Evolutionary conservation across 139 green algal genomes (phyloP), one percentile per base, ranked within the genome.

Genomic region (Tetratostichococcus sp.): DNA sequence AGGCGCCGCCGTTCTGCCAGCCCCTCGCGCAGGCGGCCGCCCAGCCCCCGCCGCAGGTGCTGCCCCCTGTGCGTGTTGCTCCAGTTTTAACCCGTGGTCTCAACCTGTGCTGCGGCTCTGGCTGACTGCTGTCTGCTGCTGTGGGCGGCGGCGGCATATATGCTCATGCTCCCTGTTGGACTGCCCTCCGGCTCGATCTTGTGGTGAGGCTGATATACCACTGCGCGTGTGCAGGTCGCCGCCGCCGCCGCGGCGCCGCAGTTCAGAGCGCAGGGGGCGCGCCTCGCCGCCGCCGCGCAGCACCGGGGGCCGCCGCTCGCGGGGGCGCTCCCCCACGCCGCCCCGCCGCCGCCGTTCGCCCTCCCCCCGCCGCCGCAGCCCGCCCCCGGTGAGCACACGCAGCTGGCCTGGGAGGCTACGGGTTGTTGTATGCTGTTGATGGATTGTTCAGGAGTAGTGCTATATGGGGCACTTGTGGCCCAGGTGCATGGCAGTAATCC

Each of bases 341-440:
- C 70, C 28, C 21, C 70, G 70, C 42, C 39, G 70, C 22, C 42
- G 70, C 28, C 43, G 43, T 17, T 75, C 70, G 28, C 70, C 70
- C 3, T 21, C 28, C 4, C 70, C 70, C 1, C 30, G 14, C 22
- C 70, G 70, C 70, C 19, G 43, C 4, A 14, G 43, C 14, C n/a
- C 35, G 17, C 30, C 69, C 22, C 58, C 58, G n/a, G n/a, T 30
- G 58, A 19, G 19, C 8, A 50, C 39, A n/a, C 39, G 39, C 39
- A 8, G 39, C 39, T 50, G 39, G 8, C 39, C 39, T n/a, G n/a
- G n/a, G n/a, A n/a, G n/a, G n/a, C n/a, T n/a, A n/a, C n/a, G n/a
- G n/a, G n/a, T n/a, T n/a, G n/a, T n/a, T n/a, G n/a, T n/a, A n/a
- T n/a, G n/a, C n/a, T n/a, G n/a, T n/a, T n/a, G n/a, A n/a, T n/a